These are phyloP conservation scores for Fusarium agapanthi DNA, from an alignment of 2,329 filamentous ascomycete species.

Conservation along the genomic window DNA sequence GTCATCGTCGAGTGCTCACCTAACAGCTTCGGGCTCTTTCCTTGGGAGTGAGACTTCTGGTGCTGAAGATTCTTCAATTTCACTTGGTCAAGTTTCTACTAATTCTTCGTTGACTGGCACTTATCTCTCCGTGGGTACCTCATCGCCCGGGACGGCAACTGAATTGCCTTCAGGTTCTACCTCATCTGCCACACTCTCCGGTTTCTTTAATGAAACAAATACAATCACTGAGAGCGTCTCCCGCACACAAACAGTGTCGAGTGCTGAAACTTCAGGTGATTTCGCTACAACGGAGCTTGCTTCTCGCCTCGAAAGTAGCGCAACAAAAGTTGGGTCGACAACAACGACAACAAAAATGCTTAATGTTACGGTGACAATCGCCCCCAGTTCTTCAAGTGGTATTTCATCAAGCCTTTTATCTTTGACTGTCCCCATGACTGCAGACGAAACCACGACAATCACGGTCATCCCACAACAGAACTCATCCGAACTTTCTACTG, in stretches of 20 bases:
- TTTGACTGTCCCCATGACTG: neutral
- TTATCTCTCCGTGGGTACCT: neutral
- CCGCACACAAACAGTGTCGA: neutral
- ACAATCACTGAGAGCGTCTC: neutral
- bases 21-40: slow-evolving; percentile 4
- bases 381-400: neutral
- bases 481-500: neutral
- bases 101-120: neutral
- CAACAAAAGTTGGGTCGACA: neutral
- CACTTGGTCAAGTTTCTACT: neutral
- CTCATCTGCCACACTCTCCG: neutral
- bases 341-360: slow-evolving; percentile 25
- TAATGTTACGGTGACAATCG: slow-evolving; percentile 21
- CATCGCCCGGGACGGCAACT: neutral
- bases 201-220: neutral
- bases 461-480: slow-evolving; percentile 7
- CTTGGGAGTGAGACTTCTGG: neutral
- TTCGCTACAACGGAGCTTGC: neutral
- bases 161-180: neutral
- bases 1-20: neutral
- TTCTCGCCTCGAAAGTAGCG: neutral
- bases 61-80: neutral
- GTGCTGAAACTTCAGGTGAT: neutral
- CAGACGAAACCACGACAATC: neutral
- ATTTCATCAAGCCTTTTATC: neutral